These are phyloP conservation scores for Phytophthora pinifolia DNA, from an alignment of 352 stramenopile species.

Conservation along the genomic window DNA sequence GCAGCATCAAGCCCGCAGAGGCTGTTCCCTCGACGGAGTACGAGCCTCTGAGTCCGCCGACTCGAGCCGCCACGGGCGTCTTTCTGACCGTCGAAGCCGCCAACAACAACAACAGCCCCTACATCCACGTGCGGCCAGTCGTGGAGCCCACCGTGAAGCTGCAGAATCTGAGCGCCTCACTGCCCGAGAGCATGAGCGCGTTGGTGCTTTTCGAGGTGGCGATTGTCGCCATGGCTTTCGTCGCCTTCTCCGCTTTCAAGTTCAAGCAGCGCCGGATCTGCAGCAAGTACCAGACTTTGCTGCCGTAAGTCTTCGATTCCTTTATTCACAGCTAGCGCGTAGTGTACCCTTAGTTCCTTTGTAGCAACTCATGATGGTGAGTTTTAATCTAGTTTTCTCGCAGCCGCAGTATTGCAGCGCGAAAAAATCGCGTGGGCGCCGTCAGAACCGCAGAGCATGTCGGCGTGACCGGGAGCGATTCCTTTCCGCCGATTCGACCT, in stretches of 20 bases:
- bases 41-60: conserved; percentile 6
- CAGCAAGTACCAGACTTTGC: conserved; percentile 22
- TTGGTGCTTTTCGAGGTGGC: conserved; percentile 28
- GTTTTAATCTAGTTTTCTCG: too few relatives aligned
- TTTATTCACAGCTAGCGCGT: not conserved
- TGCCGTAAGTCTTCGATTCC: conserved; percentile 2
- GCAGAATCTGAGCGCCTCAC: conserved; percentile 19
- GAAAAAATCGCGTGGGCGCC: too few relatives aligned
- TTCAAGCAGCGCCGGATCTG: conserved; percentile 29
- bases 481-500: too few relatives aligned
- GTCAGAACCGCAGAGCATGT: too few relatives aligned
- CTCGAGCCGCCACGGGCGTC: conserved; percentile 13
- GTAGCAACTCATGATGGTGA: not conserved
- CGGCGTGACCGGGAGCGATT: too few relatives aligned
- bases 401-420: too few relatives aligned
- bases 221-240: conserved; percentile 17
- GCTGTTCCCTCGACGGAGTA: conserved; percentile 6
- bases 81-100: conserved; percentile 24
- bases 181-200: conserved; percentile 28
- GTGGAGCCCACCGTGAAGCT: conserved; percentile 9
- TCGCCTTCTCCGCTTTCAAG: conserved; percentile 24
- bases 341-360: conserved; percentile 11
- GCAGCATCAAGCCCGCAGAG: conserved; percentile 18
- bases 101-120: conserved; percentile 21
- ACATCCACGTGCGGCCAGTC: conserved; percentile 18